A percentile compares a stretch with the other conserved stretches of the same genome.
These are phyloP conservation scores for Lumnitzera littorea DNA, from an alignment of 345 rosid species.

Conservation along the genomic window DNA sequence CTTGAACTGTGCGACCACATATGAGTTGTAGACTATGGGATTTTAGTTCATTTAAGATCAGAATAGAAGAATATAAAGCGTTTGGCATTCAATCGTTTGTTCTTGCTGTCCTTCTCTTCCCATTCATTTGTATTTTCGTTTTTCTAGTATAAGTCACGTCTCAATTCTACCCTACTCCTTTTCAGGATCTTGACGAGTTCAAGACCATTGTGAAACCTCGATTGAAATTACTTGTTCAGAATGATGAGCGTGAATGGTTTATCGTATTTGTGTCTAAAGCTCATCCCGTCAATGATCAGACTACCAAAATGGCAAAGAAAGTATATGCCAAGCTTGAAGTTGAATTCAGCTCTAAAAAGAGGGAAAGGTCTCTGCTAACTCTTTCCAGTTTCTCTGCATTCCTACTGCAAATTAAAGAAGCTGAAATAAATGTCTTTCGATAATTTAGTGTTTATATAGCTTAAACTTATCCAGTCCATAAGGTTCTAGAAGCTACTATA, in stretches of 20 bases:
- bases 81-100: too few relatives aligned
- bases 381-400: not conserved
- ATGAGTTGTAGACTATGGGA: too few relatives aligned
- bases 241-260: slow-evolving; percentile 95
- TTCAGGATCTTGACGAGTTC: slow-evolving; percentile 96
- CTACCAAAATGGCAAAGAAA: slow-evolving; percentile 77
- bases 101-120: too few relatives aligned
- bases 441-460: too few relatives aligned
- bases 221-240: slow-evolving; percentile 78
- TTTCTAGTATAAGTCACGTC: too few relatives aligned
- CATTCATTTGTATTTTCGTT: too few relatives aligned
- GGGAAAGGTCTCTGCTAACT: slow-evolving; percentile 60
- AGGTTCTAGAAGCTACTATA: too few relatives aligned
- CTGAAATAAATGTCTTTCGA: not conserved
- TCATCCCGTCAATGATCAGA: slow-evolving; percentile 83
- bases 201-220: slow-evolving; percentile 92
- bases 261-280: slow-evolving; percentile 91
- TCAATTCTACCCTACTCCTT: not conserved
- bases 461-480: too few relatives aligned
- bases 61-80: too few relatives aligned
- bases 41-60: too few relatives aligned
- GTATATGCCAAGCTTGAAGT: slow-evolving; percentile 89
- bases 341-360: slow-evolving; percentile 91
- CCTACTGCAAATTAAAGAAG: not conserved
- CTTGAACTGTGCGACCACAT: too few relatives aligned